Base-by-base conservation (phyloP, 495 filamentous ascomycete genomes). In the Penicillium salamii region DNA sequence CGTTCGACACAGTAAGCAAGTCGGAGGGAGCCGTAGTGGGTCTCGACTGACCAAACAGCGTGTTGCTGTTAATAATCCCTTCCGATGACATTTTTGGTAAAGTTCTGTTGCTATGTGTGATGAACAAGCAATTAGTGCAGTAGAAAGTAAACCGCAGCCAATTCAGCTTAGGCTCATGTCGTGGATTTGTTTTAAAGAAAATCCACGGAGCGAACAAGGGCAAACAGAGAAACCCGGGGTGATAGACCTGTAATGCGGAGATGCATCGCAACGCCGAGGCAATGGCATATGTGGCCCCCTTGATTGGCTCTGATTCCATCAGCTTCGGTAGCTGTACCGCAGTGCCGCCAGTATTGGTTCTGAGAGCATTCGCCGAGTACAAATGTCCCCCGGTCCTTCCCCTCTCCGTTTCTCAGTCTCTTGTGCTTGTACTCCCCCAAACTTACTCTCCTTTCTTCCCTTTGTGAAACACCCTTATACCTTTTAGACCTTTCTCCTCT, bases 41-140 rank as follows among this genome's bases (percentile, higher is more conserved):
- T 23, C 43, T 2, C 1, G 11, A 29, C 36, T 49, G 52, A 20
- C 71, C 70, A 63, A 71, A 66, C 39, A 54, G 44, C 43, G 52
- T 21, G 12, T 41, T 26, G 31, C 17, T 38, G 53, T 59, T 59
- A 56, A 45, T 57, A 56, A 59, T 48, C 7, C 15, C 3, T 35
- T 8, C 20, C 35, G 35, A 14, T 26, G 5, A 7, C 29, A 11
- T 33, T 29, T 58, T 38, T 38, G 33, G 18, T 38, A n/a, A n/a
- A 31, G 23, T 45, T 38, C 17, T 48, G 35, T 19, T n/a, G n/a
- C n/a, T n/a, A n/a, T n/a, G n/a, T n/a, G n/a, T n/a, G n/a, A n/a
- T n/a, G n/a, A n/a, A n/a, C n/a, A n/a, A n/a, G n/a, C n/a, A n/a
- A n/a, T n/a, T n/a, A n/a, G n/a, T n/a, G n/a, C n/a, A n/a, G n/a